Conservation (phyloP, 768 basidiomycete genomes). For the Punctularia strigosozonata region DNA sequence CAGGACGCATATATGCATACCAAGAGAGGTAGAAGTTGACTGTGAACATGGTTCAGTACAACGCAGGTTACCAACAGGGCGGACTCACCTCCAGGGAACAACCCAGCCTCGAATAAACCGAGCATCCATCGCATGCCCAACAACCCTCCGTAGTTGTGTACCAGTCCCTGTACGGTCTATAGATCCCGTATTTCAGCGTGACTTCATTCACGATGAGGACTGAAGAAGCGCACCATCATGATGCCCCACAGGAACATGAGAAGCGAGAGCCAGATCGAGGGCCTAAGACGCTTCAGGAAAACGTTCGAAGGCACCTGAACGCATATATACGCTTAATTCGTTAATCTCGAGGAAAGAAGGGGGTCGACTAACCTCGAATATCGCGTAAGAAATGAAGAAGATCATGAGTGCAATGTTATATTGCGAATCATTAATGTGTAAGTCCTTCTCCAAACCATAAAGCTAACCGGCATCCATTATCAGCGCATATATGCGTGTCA, state of each 20-base stretch:
- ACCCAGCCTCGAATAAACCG: conserved; percentile 63
- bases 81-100: conserved; percentile 16
- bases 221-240: conserved; percentile 47
- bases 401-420: conserved; percentile 56
- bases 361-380: conserved; percentile 45
- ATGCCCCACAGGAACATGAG: conserved; percentile 70
- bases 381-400: conserved; percentile 42
- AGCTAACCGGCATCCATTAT: conserved; percentile 28
- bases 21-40: conserved; percentile 68
- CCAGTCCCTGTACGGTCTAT: conserved; percentile 63
- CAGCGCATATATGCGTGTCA: conserved; percentile 6
- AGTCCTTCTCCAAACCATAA: conserved; percentile 45
- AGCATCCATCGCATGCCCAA: conserved; percentile 63
- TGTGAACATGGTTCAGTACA: conserved; percentile 22
- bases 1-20: conserved; percentile 23
- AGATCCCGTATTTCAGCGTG: too few relatives aligned
- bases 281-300: conserved; percentile 60
- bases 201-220: too few relatives aligned
- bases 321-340: neutral
- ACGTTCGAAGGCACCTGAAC: conserved; percentile 56
- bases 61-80: too few relatives aligned
- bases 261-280: conserved; percentile 65
- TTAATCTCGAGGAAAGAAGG: neutral
- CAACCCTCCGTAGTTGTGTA: conserved; percentile 57
- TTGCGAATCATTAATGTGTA: conserved; percentile 53